These are phyloP conservation scores for Arthroderma sp. DNA, from an alignment of 2,329 filamentous ascomycete species.

Conservation along the genomic window DNA sequence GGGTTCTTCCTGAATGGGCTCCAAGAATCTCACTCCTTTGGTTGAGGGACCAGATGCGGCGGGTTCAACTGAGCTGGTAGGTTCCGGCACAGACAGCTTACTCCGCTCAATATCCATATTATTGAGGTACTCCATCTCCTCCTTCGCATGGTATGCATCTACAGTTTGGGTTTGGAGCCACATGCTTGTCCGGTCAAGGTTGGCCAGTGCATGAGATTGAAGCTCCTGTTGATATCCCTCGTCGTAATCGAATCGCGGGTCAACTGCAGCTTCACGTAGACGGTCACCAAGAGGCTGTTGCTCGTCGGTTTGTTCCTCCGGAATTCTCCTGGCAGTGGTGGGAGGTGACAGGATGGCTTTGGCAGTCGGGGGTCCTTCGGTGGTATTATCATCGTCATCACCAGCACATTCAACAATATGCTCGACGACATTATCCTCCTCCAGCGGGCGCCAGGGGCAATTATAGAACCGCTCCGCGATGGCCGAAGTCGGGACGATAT, in stretches of 20 bases:
- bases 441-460: conserved; percentile 54
- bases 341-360: conserved; percentile 42
- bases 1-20: conserved; percentile 28
- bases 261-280: too few species aligned
- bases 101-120: too few species aligned
- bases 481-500: conserved; percentile 63
- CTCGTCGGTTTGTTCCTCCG: conserved; percentile 25
- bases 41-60: conserved; percentile 8
- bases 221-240: conserved; percentile 63
- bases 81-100: too few species aligned
- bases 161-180: conserved; percentile 71
- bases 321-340: conserved; percentile 49
- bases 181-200: conserved; percentile 68
- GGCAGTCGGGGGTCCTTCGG: conserved; percentile 24
- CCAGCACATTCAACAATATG: conserved; percentile 49
- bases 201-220: conserved; percentile 54
- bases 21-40: conserved; percentile 21
- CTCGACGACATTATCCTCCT: conserved; percentile 43
- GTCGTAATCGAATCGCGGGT: conserved; percentile 46
- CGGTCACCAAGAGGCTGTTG: too few species aligned
- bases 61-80: too few species aligned
- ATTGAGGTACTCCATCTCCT: too few species aligned
- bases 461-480: conserved; percentile 89
- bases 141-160: too few species aligned
- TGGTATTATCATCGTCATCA: conserved; percentile 20